These are phyloP conservation scores for Colletotrichum graminicola DNA, from an alignment of 2,329 filamentous ascomycete species.

Conservation along the genomic window DNA sequence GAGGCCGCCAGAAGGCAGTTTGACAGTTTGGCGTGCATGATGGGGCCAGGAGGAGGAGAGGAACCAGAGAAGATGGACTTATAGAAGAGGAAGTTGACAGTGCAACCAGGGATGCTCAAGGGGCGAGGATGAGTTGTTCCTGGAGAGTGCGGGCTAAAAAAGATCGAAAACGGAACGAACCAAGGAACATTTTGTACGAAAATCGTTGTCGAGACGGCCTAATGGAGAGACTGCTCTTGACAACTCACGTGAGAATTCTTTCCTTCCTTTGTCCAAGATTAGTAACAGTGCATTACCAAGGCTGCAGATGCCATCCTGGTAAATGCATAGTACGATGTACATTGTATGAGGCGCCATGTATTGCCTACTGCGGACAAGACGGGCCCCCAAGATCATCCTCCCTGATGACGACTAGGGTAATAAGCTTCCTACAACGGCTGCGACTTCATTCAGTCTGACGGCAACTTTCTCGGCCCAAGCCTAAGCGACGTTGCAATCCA, in stretches of 20 bases:
- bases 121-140: constrained; percentile 22
- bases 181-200: constrained; percentile 31
- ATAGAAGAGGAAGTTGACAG: background rate
- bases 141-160: constrained; percentile 2
- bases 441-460: constrained; percentile 18
- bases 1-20: constrained; percentile 33
- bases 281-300: constrained; percentile 8
- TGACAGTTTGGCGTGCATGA: constrained; percentile 39
- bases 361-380: background rate
- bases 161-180: constrained; percentile 35
- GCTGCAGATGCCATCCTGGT: constrained; percentile 11
- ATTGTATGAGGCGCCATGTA: background rate
- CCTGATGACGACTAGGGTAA: constrained; percentile 32
- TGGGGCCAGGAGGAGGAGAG: background rate
- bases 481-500: constrained; percentile 10
- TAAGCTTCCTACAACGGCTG: constrained; percentile 39
- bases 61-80: background rate
- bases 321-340: background rate
- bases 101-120: constrained; percentile 9
- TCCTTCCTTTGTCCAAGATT: constrained; percentile 21
- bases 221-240: background rate
- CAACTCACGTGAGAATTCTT: constrained; percentile 7
- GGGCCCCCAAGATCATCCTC: no score
- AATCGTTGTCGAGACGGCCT: constrained; percentile 11
- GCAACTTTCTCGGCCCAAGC: background rate